phyloP scores from a whole-genome alignment of 352 stramenopile genomes.

The Phytophthora hybrid region DNA sequence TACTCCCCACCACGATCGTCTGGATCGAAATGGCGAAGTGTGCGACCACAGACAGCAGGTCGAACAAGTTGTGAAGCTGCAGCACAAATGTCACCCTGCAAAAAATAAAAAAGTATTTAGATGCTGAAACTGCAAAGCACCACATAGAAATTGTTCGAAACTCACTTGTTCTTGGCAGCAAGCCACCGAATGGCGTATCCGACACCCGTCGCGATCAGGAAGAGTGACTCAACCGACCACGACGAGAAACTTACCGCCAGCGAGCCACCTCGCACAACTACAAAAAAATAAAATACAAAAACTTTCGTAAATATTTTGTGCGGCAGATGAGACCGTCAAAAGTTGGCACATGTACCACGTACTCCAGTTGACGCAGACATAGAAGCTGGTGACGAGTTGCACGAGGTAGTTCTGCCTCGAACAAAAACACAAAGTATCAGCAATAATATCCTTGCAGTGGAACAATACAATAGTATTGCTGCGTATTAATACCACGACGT shows the following conservation, averaged over 20 bases:
- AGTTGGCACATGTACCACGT: slow-evolving; percentile 34
- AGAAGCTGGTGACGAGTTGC: slow-evolving; percentile 80
- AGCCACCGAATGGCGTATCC: slow-evolving; percentile 82
- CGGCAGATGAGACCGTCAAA: slow-evolving; percentile 20
- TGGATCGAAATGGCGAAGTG: slow-evolving; percentile 85
- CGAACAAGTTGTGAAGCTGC: slow-evolving; percentile 78
- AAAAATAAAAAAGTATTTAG: background rate
- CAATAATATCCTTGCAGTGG: background rate
- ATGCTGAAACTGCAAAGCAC: background rate
- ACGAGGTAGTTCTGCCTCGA: slow-evolving; percentile 73
- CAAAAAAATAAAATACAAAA: slow-evolving; percentile 12
- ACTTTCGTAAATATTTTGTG: slow-evolving; percentile 4
- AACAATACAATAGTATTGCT: background rate
- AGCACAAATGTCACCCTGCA: slow-evolving; percentile 68
- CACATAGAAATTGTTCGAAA: slow-evolving; percentile 4
- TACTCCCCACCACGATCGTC: slow-evolving; percentile 62
- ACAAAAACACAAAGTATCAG: background rate
- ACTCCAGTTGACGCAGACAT: slow-evolving; percentile 89
- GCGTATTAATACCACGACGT: slow-evolving; percentile 53
- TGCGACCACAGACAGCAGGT: slow-evolving; percentile 83
- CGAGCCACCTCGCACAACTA: slow-evolving; percentile 79
- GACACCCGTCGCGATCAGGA: slow-evolving; percentile 76
- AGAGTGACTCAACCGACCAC: slow-evolving; percentile 83
- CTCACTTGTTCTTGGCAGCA: slow-evolving; percentile 85
- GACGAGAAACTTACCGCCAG: slow-evolving; percentile 78